Evolutionary conservation across 352 stramenopile genomes (phyloP), one percentile per base, ranked within the genome.

Genomic region (Pythium monospermum): DNA sequence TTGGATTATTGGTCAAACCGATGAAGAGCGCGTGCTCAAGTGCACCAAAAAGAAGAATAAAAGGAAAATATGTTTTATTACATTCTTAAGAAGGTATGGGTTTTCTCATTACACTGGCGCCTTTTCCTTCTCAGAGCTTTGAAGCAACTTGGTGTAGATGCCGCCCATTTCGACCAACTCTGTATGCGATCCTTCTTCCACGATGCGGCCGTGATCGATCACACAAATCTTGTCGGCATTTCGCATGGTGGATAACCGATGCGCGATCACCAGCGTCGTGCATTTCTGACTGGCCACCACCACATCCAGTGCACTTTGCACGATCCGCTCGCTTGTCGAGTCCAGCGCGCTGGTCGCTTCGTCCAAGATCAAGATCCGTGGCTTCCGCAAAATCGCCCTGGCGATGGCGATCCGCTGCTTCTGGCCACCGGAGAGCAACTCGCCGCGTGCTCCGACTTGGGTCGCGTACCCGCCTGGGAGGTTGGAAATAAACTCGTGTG

Each of bases 181-280:
- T 8, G 60, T 30, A 47, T 76, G 67, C 0, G 54, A 51, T 7
- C 67, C 67, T 40, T 50, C 53, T 36, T 76, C 67, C 12, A 69
- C 51, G 47, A 76, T 61, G 12, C 49, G 37, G 1, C 67, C 67
- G 8, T 50, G 41, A 15, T 55, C 54, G 21, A 74, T n/a, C 1
- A 74, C 66, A 10, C 68, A 55, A 27, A 71, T 72, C 53, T 66
- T 75, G 55, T 81, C 71, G 0, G 71, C 61, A 15, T 63, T 47
- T 18, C 65, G 66, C n/a, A 81, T 66, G 27, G 69, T 80, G 13
- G 57, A 70, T 27, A 79, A 32, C 15, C 69, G 69, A 42, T 79
- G 69, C 5, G 69, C 69, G 35, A 79, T 79, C 27, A 79, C 55
- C 21, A 81, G 23, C 31, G 68, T 77, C 28, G 68, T 77, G 52